Percentiles rank a stretch among this genome's conserved stretches.
phyloP scores from a whole-genome alignment of 2,329 filamentous ascomycete genomes.

The Cryoendolithus antarcticus region DNA sequence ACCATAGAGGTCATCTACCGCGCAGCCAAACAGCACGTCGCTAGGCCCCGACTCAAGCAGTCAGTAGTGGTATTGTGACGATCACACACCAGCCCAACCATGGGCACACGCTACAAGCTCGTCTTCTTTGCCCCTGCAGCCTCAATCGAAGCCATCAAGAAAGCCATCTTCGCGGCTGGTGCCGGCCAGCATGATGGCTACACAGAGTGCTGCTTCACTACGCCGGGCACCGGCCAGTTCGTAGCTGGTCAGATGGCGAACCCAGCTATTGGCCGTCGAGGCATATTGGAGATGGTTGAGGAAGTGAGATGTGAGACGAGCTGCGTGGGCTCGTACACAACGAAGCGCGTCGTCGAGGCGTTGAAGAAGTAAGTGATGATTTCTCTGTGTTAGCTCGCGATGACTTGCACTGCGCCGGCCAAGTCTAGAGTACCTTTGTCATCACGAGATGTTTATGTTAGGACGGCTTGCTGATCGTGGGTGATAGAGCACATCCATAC shows the following conservation, averaged over 20 bases:
- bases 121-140: conserved; percentile 32
- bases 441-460: no score
- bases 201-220: conserved; percentile 30
- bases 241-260: conserved; percentile 49
- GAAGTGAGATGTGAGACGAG: conserved; percentile 53
- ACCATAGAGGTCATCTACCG: no score
- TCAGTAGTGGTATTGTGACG: no score
- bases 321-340: conserved; percentile 46
- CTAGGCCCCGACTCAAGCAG: no score
- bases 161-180: conserved; percentile 34
- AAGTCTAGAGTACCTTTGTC: no score
- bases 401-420: no score
- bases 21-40: no score
- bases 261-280: conserved; percentile 48
- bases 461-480: no score
- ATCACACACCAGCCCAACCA: no score
- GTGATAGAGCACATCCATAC: conserved; percentile 32
- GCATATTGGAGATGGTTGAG: conserved; percentile 44
- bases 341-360: conserved; percentile 46
- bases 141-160: conserved; percentile 28
- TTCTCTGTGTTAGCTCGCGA: no score
- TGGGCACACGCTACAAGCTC: conserved; percentile 26
- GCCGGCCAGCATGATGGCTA: conserved; percentile 35
- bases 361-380: conserved; percentile 46
- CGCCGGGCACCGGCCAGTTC: conserved; percentile 51